Evolutionary conservation across 305 asterid genomes (phyloP).

Genomic region (Coffea humblotiana): DNA sequence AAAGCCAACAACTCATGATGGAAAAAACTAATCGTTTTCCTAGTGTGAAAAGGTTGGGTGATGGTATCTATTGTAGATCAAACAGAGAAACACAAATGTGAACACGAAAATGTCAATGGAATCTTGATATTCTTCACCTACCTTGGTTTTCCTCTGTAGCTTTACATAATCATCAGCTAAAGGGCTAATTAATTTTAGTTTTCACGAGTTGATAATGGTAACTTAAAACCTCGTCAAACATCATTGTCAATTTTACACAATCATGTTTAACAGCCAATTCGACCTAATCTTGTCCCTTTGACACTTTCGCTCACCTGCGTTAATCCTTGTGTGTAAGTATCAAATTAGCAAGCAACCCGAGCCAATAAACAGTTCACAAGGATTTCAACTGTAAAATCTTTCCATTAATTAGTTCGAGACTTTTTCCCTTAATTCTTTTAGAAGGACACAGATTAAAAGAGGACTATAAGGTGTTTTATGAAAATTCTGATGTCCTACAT

Average conservation of each 20-base stretch:
- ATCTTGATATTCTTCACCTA: conserved; percentile 29
- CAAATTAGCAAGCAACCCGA: neutral
- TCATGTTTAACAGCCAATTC: neutral
- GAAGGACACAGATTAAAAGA: neutral
- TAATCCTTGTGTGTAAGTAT: neutral
- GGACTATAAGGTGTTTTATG: neutral
- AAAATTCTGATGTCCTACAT: neutral
- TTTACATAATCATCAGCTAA: neutral
- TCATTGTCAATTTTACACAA: neutral
- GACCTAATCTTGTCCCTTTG: neutral
- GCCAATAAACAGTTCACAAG: neutral
- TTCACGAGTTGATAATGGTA: neutral
- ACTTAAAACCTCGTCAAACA: conserved; percentile 3
- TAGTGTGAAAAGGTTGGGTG: conserved; percentile 11
- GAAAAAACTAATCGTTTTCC: neutral
- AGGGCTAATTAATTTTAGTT: neutral
- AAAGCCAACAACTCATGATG: neutral
- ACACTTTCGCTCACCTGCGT: neutral
- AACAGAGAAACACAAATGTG: conserved; percentile 24
- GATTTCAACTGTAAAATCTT: too few relatives aligned
- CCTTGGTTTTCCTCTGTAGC: neutral
- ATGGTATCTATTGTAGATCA: conserved; percentile 15
- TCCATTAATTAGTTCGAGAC: too few relatives aligned
- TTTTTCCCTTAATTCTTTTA: neutral
- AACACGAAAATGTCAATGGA: conserved; percentile 27